Evolutionary conservation across 768 basidiomycete species (phyloP).

Genomic region (Russula dissimulans): DNA sequence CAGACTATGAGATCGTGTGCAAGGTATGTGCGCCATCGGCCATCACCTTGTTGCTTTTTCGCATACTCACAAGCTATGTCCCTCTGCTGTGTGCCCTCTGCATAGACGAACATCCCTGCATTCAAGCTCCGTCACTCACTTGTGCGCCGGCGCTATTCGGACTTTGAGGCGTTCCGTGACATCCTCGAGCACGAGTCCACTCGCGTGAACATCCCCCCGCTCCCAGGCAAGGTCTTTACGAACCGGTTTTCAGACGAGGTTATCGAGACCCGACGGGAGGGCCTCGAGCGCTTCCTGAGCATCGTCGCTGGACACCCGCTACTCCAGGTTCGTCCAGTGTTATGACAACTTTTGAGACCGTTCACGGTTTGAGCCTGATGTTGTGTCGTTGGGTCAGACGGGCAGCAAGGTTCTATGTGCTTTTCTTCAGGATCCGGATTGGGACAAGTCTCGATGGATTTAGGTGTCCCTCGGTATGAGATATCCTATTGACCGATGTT

Average conservation of each 20-base stretch:
- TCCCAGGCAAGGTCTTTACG: constrained; percentile 98
- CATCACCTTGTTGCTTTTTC: not conserved
- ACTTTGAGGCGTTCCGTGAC: constrained; percentile 87
- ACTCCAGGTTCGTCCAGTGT: constrained; percentile 58
- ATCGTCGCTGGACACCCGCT: constrained; percentile 97
- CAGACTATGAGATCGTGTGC: constrained; percentile 97
- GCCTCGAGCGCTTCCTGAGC: constrained; percentile 88
- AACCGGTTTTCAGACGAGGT: constrained; percentile 98
- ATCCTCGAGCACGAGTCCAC: constrained; percentile 96
- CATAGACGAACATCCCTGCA: constrained; percentile 94
- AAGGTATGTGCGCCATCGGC: constrained; percentile 46
- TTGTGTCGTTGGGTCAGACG: constrained; percentile 41
- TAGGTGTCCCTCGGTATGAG: constrained; percentile 27
- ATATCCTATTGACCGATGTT: not conserved
- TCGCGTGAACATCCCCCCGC: constrained; percentile 92
- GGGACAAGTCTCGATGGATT: constrained; percentile 77
- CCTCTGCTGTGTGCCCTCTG: not conserved
- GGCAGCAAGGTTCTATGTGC: constrained; percentile 95
- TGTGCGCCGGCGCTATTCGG: constrained; percentile 55
- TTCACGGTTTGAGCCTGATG: not conserved
- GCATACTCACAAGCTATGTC: not conserved
- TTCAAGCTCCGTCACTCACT: constrained; percentile 80
- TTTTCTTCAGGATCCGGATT: constrained; percentile 89
- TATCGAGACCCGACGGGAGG: constrained; percentile 86
- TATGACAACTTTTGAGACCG: not conserved